Evolutionary conservation across 73 alveolate species (phyloP).

Genomic region (Tetrahymena malaccensis): DNA sequence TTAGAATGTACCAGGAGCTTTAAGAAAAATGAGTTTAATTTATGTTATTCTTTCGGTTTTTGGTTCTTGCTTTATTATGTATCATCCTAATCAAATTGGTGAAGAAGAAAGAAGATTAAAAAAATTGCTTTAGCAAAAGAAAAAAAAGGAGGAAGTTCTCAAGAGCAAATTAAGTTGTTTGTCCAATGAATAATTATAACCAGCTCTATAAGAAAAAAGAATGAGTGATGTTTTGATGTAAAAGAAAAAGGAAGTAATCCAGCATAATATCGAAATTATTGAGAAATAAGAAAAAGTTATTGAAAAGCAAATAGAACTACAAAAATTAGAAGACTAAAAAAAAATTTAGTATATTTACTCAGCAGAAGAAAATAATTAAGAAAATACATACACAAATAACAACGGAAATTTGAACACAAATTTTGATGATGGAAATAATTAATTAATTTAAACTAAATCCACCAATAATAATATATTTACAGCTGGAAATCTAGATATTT

Average conservation of each 20-base stretch:
- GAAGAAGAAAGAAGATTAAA: neutral
- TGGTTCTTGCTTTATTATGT: neutral
- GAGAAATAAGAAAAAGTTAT: neutral
- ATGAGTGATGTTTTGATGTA: neutral
- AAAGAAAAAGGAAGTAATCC: neutral
- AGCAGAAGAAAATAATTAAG: neutral
- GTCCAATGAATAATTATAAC: neutral
- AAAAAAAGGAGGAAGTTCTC: neutral
- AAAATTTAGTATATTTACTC: neutral
- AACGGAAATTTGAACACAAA: neutral
- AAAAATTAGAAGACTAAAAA: neutral
- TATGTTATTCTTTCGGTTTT: neutral
- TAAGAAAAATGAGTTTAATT: neutral
- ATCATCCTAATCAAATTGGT: neutral
- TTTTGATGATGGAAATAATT: neutral
- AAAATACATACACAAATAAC: neutral
- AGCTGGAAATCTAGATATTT: neutral
- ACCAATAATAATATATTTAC: neutral
- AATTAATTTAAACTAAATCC: neutral
- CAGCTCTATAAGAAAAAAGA: neutral
- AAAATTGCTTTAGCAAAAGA: neutral
- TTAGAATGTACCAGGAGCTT: neutral
- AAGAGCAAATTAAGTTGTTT: neutral
- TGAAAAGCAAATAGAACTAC: neutral
- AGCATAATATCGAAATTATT: neutral